A percentile compares a stretch with the other conserved stretches of the same genome.
These are phyloP conservation scores for Puccinia brachypodii DNA, from an alignment of 1,284 basidiomycete genomes.

Conservation along the genomic window DNA sequence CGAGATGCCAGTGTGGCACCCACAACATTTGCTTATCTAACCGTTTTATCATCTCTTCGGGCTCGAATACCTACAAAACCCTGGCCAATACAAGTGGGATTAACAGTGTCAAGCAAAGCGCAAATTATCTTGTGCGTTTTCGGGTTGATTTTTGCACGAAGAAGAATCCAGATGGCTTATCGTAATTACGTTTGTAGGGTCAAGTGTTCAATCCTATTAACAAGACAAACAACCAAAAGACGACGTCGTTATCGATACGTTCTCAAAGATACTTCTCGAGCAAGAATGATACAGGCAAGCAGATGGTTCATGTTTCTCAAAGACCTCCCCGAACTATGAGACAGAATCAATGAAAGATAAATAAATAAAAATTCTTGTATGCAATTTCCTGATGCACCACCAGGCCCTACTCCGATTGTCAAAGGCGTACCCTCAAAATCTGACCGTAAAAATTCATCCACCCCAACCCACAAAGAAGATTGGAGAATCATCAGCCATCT, in stretches of 20 bases:
- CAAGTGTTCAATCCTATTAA: background rate
- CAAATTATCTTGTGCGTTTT: background rate
- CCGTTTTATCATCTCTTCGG: background rate
- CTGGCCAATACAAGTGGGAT: background rate
- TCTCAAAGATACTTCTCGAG: background rate
- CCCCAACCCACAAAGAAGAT: constrained; percentile 33
- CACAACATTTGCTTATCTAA: background rate
- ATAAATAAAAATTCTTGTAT: background rate
- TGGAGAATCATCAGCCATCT: constrained; percentile 62
- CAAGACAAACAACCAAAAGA: background rate
- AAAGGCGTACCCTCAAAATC: background rate
- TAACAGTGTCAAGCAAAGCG: background rate
- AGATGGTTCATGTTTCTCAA: background rate
- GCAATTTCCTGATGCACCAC: background rate
- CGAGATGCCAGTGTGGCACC: background rate
- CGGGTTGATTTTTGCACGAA: background rate
- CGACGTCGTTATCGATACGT: background rate
- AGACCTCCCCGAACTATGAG: background rate
- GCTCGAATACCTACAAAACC: background rate
- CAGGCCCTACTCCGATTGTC: background rate
- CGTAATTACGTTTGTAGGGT: background rate
- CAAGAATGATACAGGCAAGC: background rate
- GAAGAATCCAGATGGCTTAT: background rate
- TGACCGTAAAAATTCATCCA: background rate
- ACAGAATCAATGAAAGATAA: background rate